Evolutionary conservation across 768 basidiomycete species (phyloP).

Genomic region (Tulasnella sp.): DNA sequence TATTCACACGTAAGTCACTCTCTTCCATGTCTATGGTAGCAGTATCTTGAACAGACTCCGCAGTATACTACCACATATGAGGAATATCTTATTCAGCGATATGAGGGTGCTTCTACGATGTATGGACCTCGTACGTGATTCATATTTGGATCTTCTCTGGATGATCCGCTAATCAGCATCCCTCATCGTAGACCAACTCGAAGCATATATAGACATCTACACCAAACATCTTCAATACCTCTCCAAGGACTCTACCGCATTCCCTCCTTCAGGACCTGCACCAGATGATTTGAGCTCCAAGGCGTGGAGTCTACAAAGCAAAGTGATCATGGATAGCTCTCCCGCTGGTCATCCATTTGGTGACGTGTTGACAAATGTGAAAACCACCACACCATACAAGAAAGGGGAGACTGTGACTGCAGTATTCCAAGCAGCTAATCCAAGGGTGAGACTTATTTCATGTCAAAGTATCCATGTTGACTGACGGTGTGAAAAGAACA

Average conservation of each 20-base stretch:
- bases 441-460: conserved; percentile 38
- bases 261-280: conserved; percentile 49
- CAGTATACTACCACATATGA: conserved; percentile 40
- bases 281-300: conserved; percentile 49
- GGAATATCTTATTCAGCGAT: conserved; percentile 62
- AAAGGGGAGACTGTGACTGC: conserved; percentile 47
- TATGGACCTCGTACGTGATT: conserved; percentile 52
- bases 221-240: conserved; percentile 51
- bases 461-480: no score
- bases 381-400: conserved; percentile 34
- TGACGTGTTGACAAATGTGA: conserved; percentile 43
- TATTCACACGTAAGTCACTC: conserved; percentile 43
- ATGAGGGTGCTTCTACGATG: conserved; percentile 70
- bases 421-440: conserved; percentile 64
- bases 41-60: conserved; percentile 22
- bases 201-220: conserved; percentile 69
- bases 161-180: neutral
- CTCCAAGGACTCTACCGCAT: conserved; percentile 34
- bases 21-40: neutral
- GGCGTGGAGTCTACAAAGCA: conserved; percentile 56
- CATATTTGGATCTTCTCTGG: neutral
- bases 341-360: conserved; percentile 50
- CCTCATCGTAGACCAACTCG: conserved; percentile 45
- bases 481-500: conserved; percentile 42
- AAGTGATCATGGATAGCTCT: conserved; percentile 47